Evolutionary conservation across 2,329 filamentous ascomycete genomes (phyloP).

Genomic region (Macroventuria anomochaeta): DNA sequence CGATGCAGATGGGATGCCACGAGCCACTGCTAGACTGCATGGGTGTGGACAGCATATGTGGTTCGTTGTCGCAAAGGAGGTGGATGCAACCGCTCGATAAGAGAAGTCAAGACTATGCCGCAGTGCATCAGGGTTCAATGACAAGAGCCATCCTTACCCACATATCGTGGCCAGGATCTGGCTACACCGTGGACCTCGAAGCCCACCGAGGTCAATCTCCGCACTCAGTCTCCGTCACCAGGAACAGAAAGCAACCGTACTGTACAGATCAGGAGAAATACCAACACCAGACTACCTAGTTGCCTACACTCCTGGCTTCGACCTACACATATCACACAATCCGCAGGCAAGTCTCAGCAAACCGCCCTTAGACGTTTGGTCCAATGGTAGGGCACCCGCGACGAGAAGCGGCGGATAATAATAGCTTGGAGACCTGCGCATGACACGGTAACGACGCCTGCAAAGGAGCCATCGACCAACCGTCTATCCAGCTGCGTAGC

Average conservation of each 20-base stretch:
- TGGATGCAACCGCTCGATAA: neutral
- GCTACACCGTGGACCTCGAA: too few species aligned
- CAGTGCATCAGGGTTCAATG: too few species aligned
- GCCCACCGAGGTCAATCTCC: too few species aligned
- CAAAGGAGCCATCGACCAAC: neutral
- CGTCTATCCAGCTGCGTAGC: neutral
- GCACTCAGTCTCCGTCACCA: too few species aligned
- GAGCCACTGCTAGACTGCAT: conserved; percentile 21
- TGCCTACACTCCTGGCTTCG: too few species aligned
- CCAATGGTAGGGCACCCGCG: neutral
- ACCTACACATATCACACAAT: too few species aligned
- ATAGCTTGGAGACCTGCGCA: neutral
- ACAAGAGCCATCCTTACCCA: too few species aligned
- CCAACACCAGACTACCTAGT: too few species aligned
- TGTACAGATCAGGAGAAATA: too few species aligned
- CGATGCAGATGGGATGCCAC: conserved; percentile 19
- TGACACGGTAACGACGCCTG: neutral
- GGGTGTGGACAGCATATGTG: conserved; percentile 26
- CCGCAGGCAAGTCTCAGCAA: neutral
- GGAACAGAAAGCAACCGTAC: too few species aligned
- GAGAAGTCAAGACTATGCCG: too few species aligned
- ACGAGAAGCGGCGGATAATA: neutral
- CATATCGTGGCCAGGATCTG: too few species aligned
- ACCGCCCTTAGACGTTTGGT: neutral
- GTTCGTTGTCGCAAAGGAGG: conserved; percentile 17